Evolutionary conservation across 352 stramenopile genomes (phyloP), one percentile per base, ranked within the genome.

Genomic region (Phytopythium boreale): DNA sequence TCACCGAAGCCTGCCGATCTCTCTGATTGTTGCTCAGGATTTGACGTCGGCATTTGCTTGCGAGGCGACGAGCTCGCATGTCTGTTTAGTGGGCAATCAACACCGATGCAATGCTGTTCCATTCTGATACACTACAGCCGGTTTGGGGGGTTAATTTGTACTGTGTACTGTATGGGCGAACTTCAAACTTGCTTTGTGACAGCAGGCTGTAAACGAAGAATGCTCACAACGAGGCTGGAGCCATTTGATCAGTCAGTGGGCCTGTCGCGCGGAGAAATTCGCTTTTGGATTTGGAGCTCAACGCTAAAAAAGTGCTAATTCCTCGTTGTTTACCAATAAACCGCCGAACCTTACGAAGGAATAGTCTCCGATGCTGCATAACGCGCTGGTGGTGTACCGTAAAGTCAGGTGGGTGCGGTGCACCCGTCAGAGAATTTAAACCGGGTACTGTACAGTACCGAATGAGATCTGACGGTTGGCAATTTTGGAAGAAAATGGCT

Each of bases 81-180:
- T 24, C 17, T 49, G 43, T 49, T 49, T 49, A 49, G 43, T 5
- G 20, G 49, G 49, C 49, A 56, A 56, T 56, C 49, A 36, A 56
- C 17, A 36, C 2, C 19, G 49, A 56, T 56, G 49, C 49, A 56
- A 56, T 56, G 24, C 11, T 56, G 43, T 49, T 49, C 43, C 43
- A 19, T 49, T 49, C 41, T 9, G 39, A 49, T 49, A 24, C 43
- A 49, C 20, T 4, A 11, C 43, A 46, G 39, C 17, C 39, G 39
- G 39, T 46, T 46, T 46, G n/a, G n/a, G n/a, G n/a, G n/a, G n/a
- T n/a, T n/a, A n/a, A n/a, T n/a, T n/a, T n/a, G n/a, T n/a, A n/a
- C n/a, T n/a, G n/a, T n/a, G n/a, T n/a, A n/a, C n/a, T 46, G n/a
- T 46, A 46, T 46, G 39, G 39, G 15, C 39, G 43, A 49, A 49